Percentiles rank a stretch among this genome's conserved stretches.
Evolutionary conservation across 1,284 basidiomycete genomes (phyloP).

Genomic region (Tetrapyrgos nigripes): DNA sequence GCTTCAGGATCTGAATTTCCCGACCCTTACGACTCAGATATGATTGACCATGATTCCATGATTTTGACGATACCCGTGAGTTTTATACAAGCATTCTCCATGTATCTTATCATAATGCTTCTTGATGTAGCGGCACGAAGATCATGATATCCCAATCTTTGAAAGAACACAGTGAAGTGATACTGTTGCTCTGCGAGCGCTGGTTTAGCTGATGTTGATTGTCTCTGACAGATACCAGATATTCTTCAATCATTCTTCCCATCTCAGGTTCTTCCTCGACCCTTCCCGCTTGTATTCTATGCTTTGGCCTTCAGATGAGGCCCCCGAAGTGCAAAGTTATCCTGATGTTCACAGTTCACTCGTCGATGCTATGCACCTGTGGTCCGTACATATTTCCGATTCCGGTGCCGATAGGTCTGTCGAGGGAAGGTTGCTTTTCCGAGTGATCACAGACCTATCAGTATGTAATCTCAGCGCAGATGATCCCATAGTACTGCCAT

Average conservation of each 20-base stretch:
- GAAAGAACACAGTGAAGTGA: too few relatives aligned
- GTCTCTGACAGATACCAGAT: background rate
- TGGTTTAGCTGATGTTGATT: too few relatives aligned
- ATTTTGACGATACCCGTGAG: too few relatives aligned
- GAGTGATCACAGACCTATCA: background rate
- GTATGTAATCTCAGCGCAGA: background rate
- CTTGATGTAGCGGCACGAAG: too few relatives aligned
- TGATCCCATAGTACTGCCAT: background rate
- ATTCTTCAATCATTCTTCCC: background rate
- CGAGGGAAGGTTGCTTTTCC: background rate
- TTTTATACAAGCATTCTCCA: too few relatives aligned
- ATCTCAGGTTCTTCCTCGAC: background rate
- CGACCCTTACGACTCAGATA: too few relatives aligned
- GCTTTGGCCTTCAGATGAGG: background rate
- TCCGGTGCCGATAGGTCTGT: background rate
- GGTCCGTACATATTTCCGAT: background rate
- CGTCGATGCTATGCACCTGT: background rate
- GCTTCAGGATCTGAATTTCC: too few relatives aligned
- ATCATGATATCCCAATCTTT: too few relatives aligned
- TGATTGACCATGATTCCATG: too few relatives aligned
- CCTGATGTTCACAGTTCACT: background rate
- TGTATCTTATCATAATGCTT: too few relatives aligned
- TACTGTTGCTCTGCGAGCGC: too few relatives aligned
- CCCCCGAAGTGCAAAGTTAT: background rate
- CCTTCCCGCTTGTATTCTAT: background rate